Conservation (phyloP, 192 early-diverging fungal genomes). For the Linnemannia elongata region DNA sequence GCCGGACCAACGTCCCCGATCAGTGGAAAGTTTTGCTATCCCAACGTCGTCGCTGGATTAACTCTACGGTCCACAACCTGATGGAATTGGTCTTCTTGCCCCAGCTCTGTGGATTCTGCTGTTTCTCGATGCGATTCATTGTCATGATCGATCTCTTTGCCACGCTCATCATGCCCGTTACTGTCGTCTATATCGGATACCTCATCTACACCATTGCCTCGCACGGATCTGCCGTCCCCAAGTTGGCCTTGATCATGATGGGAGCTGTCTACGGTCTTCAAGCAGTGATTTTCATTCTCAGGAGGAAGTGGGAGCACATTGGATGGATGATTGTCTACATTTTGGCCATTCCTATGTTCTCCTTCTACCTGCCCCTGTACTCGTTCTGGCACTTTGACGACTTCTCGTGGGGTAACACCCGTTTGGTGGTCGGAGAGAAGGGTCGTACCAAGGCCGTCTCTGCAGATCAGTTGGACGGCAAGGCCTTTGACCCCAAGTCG, state of each 20-base stretch:
- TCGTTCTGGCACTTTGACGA: slow-evolving; percentile 99
- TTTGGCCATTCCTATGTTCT: slow-evolving; percentile 90
- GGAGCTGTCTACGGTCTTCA: slow-evolving; percentile 87
- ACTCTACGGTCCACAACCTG: slow-evolving; percentile 99
- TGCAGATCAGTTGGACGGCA: slow-evolving; percentile 71
- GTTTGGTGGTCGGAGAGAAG: slow-evolving; percentile 89
- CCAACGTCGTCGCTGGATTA: slow-evolving; percentile 99
- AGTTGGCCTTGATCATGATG: slow-evolving; percentile 88
- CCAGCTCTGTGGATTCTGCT: slow-evolving; percentile 97
- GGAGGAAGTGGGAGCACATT: slow-evolving; percentile 92
- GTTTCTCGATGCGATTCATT: slow-evolving; percentile 97
- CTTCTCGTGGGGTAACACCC: slow-evolving; percentile 99
- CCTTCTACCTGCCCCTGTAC: slow-evolving; percentile 87
- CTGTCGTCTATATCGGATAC: slow-evolving; percentile 90
- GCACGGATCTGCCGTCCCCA: slow-evolving; percentile 75
- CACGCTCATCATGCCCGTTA: slow-evolving; percentile 94
- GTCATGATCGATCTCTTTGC: slow-evolving; percentile 95
- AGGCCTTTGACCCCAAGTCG: slow-evolving; percentile 77
- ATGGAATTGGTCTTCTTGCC: slow-evolving; percentile 94
- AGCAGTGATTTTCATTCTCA: slow-evolving; percentile 78
- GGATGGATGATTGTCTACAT: slow-evolving; percentile 98
- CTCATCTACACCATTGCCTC: slow-evolving; percentile 76
- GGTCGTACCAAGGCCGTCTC: slow-evolving; percentile 76
- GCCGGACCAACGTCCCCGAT: slow-evolving; percentile 95
- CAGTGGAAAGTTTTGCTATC: slow-evolving; percentile 93